Percentiles rank a stretch among this genome's conserved stretches.
Evolutionary conservation across 768 basidiomycete species (phyloP).

Genomic region (Chalciporus pseudorubinellus): DNA sequence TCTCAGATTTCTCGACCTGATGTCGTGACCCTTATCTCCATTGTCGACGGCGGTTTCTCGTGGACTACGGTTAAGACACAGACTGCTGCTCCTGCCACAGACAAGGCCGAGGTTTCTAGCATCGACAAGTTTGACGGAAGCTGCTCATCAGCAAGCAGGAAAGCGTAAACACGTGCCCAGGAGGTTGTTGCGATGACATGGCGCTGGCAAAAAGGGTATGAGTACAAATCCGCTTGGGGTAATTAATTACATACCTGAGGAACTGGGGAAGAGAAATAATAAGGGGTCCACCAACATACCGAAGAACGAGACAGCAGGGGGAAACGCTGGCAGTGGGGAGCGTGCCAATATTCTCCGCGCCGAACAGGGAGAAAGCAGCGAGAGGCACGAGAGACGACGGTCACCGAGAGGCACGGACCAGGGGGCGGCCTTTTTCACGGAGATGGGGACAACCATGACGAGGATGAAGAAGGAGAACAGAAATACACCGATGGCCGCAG

Average conservation of each 20-base stretch:
- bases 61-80: no score
- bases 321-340: conserved; percentile 23
- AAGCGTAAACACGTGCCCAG: conserved; percentile 1
- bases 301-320: conserved; percentile 31
- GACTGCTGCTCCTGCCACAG: no score
- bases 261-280: conserved; percentile 29
- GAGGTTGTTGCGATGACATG: background rate
- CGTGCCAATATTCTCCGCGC: conserved; percentile 24
- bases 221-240: no score
- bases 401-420: conserved; percentile 29
- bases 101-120: no score
- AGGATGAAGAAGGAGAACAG: conserved; percentile 22
- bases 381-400: conserved; percentile 29
- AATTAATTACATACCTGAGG: conserved; percentile 16
- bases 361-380: conserved; percentile 31
- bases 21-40: no score
- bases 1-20: no score
- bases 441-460: conserved; percentile 30
- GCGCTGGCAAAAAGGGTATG: background rate
- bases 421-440: conserved; percentile 32
- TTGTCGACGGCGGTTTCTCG: conserved; percentile 17
- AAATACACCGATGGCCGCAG: conserved; percentile 29
- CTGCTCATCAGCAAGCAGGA: conserved; percentile 29
- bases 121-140: no score
- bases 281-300: conserved; percentile 32